Conservation (phyloP, 495 filamentous ascomycete genomes). For the Aspergillus incahuasiensis region DNA sequence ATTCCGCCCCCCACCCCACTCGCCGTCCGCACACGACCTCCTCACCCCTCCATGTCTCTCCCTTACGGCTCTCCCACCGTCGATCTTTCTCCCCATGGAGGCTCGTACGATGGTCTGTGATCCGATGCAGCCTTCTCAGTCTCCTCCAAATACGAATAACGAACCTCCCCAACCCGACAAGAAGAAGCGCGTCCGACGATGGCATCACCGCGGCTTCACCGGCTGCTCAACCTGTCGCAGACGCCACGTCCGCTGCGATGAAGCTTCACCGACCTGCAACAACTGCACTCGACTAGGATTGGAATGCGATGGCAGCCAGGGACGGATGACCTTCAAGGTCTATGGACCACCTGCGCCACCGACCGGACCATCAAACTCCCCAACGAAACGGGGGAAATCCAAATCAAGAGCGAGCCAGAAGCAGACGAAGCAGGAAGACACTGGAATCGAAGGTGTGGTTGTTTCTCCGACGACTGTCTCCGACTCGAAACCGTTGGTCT, state of each 20-base stretch:
- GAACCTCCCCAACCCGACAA: slow-evolving; percentile 23
- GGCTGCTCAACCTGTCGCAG: slow-evolving; percentile 39
- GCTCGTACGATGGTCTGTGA: slow-evolving; percentile 27
- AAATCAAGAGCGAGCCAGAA: background rate
- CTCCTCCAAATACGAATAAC: slow-evolving; percentile 12
- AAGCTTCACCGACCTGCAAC: slow-evolving; percentile 38
- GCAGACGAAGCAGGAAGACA: slow-evolving; percentile 10
- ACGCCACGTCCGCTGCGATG: slow-evolving; percentile 44
- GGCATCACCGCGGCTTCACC: slow-evolving; percentile 40
- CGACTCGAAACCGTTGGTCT: slow-evolving; percentile 11
- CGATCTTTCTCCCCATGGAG: slow-evolving; percentile 26
- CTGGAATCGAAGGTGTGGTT: slow-evolving; percentile 8
- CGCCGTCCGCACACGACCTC: background rate
- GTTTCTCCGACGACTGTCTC: slow-evolving; percentile 12
- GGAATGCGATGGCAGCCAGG: slow-evolving; percentile 38
- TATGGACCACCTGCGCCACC: slow-evolving; percentile 29
- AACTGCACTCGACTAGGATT: slow-evolving; percentile 37
- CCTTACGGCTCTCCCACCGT: slow-evolving; percentile 11
- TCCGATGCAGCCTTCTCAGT: slow-evolving; percentile 19
- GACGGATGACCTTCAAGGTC: slow-evolving; percentile 41
- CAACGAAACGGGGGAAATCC: slow-evolving; percentile 22
- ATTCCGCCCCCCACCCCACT: background rate
- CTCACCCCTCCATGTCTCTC: slow-evolving; percentile 24
- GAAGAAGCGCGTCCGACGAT: slow-evolving; percentile 40
- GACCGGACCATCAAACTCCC: slow-evolving; percentile 13